Percentiles rank a stretch among this genome's conserved stretches.
Conservation (phyloP, 345 rosid genomes). For the Heritiera fomes region DNA sequence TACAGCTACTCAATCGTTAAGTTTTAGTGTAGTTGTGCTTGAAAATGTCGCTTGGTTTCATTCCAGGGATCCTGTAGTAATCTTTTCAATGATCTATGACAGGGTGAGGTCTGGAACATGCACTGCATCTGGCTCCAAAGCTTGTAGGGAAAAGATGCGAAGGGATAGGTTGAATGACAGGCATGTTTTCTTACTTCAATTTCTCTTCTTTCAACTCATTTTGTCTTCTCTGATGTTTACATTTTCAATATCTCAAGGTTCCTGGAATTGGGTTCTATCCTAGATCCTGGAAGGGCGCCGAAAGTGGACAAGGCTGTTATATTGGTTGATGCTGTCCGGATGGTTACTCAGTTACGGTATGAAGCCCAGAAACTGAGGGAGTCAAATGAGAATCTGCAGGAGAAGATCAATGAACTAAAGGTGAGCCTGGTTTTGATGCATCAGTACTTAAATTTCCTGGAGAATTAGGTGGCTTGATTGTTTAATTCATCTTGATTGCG, state of each 20-base stretch:
- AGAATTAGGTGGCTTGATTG: background rate
- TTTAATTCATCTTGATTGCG: background rate
- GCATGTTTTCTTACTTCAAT: slow-evolving; percentile 27
- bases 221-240: slow-evolving; percentile 11
- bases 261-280: slow-evolving; percentile 52
- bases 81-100: slow-evolving; percentile 4
- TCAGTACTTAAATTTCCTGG: background rate
- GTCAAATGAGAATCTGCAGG: slow-evolving; percentile 44
- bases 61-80: background rate
- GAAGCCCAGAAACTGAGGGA: slow-evolving; percentile 56
- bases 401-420: slow-evolving; percentile 57
- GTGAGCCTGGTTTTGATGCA: slow-evolving; percentile 19
- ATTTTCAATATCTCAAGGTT: slow-evolving; percentile 37
- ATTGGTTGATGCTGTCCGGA: slow-evolving; percentile 52
- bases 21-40: background rate
- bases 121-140: slow-evolving; percentile 50
- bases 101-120: slow-evolving; percentile 33
- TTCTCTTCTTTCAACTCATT: background rate
- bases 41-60: background rate
- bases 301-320: slow-evolving; percentile 57
- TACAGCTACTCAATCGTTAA: background rate
- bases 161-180: slow-evolving; percentile 60
- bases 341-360: slow-evolving; percentile 52
- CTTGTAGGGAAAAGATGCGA: slow-evolving; percentile 59
- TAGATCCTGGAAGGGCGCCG: slow-evolving; percentile 58